Evolutionary conservation across 1,284 basidiomycete genomes (phyloP).

Genomic region (Coniferiporia weirii): DNA sequence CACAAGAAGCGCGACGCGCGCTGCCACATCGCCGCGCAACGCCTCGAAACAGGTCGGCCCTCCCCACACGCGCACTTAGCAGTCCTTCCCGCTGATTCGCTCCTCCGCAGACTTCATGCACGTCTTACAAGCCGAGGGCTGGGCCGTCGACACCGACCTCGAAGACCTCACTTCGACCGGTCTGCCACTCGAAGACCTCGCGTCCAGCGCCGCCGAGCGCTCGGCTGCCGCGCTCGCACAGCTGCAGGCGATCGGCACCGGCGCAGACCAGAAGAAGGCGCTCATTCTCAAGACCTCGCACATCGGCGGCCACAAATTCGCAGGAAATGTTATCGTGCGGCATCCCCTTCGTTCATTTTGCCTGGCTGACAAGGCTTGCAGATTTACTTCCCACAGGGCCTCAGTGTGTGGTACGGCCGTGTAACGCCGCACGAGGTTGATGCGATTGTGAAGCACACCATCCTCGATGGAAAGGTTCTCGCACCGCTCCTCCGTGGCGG

Average conservation of each 20-base stretch:
- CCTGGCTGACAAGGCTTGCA: conserved; percentile 25
- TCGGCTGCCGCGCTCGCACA: conserved; percentile 41
- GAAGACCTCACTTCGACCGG: conserved; percentile 58
- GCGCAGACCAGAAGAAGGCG: conserved; percentile 39
- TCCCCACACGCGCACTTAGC: conserved; percentile 21
- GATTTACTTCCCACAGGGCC: conserved; percentile 84
- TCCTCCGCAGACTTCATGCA: conserved; percentile 51
- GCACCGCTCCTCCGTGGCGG: conserved; percentile 82
- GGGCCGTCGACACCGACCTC: conserved; percentile 69
- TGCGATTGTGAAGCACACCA: conserved; percentile 81
- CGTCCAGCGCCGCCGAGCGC: conserved; percentile 28
- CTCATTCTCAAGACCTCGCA: conserved; percentile 86
- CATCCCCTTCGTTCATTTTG: not conserved
- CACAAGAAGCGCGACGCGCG: conserved; percentile 89
- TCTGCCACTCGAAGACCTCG: conserved; percentile 47
- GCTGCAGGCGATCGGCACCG: conserved; percentile 39
- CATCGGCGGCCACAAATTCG: conserved; percentile 86
- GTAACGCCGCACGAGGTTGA: conserved; percentile 86
- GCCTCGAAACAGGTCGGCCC: conserved; percentile 72
- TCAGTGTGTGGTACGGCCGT: conserved; percentile 89
- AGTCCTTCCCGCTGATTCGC: conserved; percentile 3
- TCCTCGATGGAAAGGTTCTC: conserved; percentile 77
- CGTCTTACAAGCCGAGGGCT: conserved; percentile 59
- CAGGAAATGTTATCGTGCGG: conserved; percentile 85
- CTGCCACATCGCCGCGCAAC: conserved; percentile 80